These are phyloP conservation scores for Phytophthora tentaculata DNA, from an alignment of 352 stramenopile species.

Conservation along the genomic window DNA sequence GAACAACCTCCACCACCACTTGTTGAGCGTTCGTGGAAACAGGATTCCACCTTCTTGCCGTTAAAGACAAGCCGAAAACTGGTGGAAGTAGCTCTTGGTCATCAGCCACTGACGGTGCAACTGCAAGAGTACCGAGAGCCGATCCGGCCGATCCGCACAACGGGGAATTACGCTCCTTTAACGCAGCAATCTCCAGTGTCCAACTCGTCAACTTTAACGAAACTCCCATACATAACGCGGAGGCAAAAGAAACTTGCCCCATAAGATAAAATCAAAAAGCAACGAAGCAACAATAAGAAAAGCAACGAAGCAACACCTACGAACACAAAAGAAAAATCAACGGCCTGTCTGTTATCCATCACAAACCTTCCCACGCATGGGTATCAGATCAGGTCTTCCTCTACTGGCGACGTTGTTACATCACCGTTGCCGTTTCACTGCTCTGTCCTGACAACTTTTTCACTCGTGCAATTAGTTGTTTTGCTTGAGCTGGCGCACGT, in stretches of 20 bases:
- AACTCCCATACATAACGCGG: constrained; percentile 53
- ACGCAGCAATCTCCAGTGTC: constrained; percentile 1
- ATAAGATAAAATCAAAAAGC: neutral
- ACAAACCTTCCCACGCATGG: constrained; percentile 19
- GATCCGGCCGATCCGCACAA: constrained; percentile 17
- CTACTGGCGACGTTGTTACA: constrained; percentile 23
- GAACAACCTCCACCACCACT: constrained; percentile 18
- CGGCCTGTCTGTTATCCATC: constrained; percentile 39
- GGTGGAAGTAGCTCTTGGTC: constrained; percentile 8
- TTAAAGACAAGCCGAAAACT: constrained; percentile 24
- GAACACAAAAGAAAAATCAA: constrained; percentile 33
- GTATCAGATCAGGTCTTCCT: constrained; percentile 20
- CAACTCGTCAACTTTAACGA: constrained; percentile 32
- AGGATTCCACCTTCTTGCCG: constrained; percentile 28
- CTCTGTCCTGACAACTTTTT: neutral
- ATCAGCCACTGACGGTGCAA: constrained; percentile 8
- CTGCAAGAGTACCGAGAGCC: constrained; percentile 19
- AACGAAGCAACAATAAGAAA: constrained; percentile 7
- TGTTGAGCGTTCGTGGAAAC: constrained; percentile 28
- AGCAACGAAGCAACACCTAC: constrained; percentile 6
- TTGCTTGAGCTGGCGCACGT: constrained; percentile 88
- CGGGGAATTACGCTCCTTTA: constrained; percentile 9
- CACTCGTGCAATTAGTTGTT: constrained; percentile 52
- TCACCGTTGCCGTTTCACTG: neutral
- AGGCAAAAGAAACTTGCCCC: constrained; percentile 32